Evolutionary conservation across 169 alveolate genomes (phyloP).

Genomic region (Eimeria sp.): DNA sequence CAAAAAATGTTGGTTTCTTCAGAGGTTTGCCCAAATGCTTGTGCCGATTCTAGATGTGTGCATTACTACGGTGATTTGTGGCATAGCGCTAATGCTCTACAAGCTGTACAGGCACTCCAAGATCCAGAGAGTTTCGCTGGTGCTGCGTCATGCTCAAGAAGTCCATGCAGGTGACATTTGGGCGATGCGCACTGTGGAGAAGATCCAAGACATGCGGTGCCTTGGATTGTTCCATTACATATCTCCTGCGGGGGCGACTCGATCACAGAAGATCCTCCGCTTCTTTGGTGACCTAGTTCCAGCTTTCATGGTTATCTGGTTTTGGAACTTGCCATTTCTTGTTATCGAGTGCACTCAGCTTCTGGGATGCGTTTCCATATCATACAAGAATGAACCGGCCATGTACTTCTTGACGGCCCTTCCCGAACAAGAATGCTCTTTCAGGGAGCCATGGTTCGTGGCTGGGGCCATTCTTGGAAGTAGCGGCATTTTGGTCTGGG

Average conservation of each 20-base stretch:
- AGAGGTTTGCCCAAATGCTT: slow-evolving; percentile 79
- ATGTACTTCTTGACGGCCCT: slow-evolving; percentile 65
- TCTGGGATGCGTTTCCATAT: slow-evolving; percentile 75
- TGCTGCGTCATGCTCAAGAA: slow-evolving; percentile 77
- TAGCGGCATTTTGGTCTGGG: slow-evolving; percentile 74
- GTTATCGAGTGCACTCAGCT: slow-evolving; percentile 81
- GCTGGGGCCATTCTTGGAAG: slow-evolving; percentile 74
- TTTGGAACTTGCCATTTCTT: slow-evolving; percentile 82
- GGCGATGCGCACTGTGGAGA: slow-evolving; percentile 73
- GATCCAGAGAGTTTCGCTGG: slow-evolving; percentile 69
- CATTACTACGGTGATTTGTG: slow-evolving; percentile 65
- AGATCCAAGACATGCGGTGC: slow-evolving; percentile 62
- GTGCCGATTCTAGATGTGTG: slow-evolving; percentile 79
- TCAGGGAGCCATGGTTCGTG: slow-evolving; percentile 70
- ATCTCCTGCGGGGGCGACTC: slow-evolving; percentile 20
- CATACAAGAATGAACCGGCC: slow-evolving; percentile 71
- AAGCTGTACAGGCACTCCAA: slow-evolving; percentile 45
- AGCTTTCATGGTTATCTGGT: slow-evolving; percentile 81
- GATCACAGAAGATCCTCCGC: slow-evolving; percentile 32
- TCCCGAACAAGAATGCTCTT: slow-evolving; percentile 77
- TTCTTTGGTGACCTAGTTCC: slow-evolving; percentile 82
- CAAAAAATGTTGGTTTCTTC: slow-evolving; percentile 73
- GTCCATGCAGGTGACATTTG: slow-evolving; percentile 79
- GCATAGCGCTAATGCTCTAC: slow-evolving; percentile 34
- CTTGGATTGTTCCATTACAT: slow-evolving; percentile 82